Base-by-base conservation (phyloP, 192 early-diverging fungal genomes). In the Endogone sp. region DNA sequence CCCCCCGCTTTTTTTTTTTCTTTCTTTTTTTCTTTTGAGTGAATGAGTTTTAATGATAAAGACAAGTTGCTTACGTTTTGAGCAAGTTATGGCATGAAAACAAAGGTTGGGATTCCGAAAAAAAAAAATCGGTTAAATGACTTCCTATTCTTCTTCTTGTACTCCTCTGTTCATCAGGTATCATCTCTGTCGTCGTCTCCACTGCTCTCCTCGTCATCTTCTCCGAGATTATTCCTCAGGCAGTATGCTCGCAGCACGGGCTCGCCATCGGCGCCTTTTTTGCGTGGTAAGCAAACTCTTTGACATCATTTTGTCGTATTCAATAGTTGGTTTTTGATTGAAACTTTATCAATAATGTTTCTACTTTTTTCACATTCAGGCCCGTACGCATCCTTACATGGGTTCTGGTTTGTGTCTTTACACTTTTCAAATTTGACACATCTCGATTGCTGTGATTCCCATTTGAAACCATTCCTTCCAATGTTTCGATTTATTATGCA, bases 181-280 rank as follows among this genome's bases (percentile, higher is more conserved):
- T 90, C 62, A 87, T 87, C 32, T 94, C 95, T 1, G 84, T 98
- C 58, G 67, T 98, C 13, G 83, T 86, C 3, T 96, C 94, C 3
- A 96, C 91, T 4, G 86, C 81, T 0, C 69, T 95, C 21, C 88
- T 98, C 60, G 91, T 98, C 13, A 75, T 98, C 29, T 98, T 96
- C 81, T 94, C 93, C 57, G 96, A 97, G 79, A 93, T 98, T 62
- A 91, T 98, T 64, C 95, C 96, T 23, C 95, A 97, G 69, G 90
- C 95, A 10, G 80, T 96, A 6, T 97, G 94, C 67, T 87, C 94
- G 6, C 84, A 91, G 9, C 88, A 96, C 74, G 95, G 96, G 0
- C 83, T 98, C 49, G 86, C 88, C 3, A 86, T 98, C 30, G 96
- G 96, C 3, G 94, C 96, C 3, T 88, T 90, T 54, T 94, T 96